Evolutionary conservation across 306 rosid genomes (phyloP).

Genomic region (Vigna trinervia): DNA sequence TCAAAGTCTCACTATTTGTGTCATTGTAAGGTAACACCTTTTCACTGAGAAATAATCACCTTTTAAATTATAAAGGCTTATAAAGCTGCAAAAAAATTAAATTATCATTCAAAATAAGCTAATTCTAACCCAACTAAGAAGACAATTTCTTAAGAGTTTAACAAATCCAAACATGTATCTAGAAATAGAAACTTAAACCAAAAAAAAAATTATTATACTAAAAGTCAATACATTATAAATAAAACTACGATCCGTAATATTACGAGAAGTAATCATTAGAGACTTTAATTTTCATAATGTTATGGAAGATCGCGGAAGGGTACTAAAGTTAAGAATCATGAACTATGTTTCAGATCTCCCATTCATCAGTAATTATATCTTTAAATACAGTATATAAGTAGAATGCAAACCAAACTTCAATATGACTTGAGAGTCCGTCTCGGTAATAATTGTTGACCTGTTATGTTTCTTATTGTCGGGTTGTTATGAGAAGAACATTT

Average conservation of each 20-base stretch:
- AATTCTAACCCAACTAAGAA: neutral
- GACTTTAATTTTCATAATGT: neutral
- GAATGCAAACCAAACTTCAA: too few species aligned
- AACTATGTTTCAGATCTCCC: too few species aligned
- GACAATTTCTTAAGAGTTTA: neutral
- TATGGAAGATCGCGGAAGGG: too few species aligned
- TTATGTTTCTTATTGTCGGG: too few species aligned
- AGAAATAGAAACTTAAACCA: neutral
- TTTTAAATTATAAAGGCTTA: neutral
- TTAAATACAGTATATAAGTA: too few species aligned
- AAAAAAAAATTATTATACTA: neutral
- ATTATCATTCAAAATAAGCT: constrained; percentile 5
- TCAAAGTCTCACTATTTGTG: neutral
- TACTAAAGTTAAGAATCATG: too few species aligned
- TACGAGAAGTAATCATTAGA: neutral
- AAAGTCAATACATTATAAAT: neutral
- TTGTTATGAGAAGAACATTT: too few species aligned
- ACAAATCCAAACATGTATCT: neutral
- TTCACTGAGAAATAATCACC: neutral
- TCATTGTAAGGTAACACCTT: neutral
- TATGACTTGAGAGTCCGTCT: too few species aligned
- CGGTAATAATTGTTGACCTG: too few species aligned
- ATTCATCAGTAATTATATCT: too few species aligned
- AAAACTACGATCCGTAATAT: neutral
- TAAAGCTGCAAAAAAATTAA: neutral